These are phyloP conservation scores for Volvox africanus DNA, from an alignment of 139 green algal genomes.

Conservation along the genomic window DNA sequence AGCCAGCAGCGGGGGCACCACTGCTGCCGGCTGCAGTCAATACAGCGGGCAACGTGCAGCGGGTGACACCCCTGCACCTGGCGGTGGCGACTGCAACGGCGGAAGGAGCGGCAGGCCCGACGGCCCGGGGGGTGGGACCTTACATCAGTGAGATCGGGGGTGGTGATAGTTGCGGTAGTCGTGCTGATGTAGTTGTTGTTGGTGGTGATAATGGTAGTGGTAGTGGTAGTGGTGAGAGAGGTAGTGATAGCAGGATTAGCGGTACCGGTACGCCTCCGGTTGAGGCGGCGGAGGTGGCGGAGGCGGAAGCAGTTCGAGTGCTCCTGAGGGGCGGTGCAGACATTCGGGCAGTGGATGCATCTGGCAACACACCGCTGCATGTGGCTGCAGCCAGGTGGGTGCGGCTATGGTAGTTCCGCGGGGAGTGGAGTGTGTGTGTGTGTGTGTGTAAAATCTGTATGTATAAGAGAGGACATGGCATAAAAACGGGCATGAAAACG, in stretches of 20 bases:
- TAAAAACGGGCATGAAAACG: too few relatives aligned
- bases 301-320: not conserved
- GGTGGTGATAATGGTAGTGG: too few relatives aligned
- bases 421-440: too few relatives aligned
- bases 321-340: conserved; percentile 32
- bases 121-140: not conserved
- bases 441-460: not conserved
- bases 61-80: conserved; percentile 43
- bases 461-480: too few relatives aligned
- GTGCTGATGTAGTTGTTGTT: too few relatives aligned
- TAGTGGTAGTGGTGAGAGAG: not conserved
- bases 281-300: not conserved
- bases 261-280: too few relatives aligned
- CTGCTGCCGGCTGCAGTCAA: not conserved
- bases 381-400: conserved; percentile 25
- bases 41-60: not conserved
- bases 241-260: too few relatives aligned
- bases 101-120: not conserved
- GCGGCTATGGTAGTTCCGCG: too few relatives aligned
- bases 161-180: too few relatives aligned
- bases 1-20: not conserved
- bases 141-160: too few relatives aligned
- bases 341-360: not conserved
- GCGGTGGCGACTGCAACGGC: not conserved
- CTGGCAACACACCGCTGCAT: conserved; percentile 27